These are phyloP conservation scores for Incumbomyces delicatus DNA, from an alignment of 2,329 filamentous ascomycete species.

Conservation along the genomic window DNA sequence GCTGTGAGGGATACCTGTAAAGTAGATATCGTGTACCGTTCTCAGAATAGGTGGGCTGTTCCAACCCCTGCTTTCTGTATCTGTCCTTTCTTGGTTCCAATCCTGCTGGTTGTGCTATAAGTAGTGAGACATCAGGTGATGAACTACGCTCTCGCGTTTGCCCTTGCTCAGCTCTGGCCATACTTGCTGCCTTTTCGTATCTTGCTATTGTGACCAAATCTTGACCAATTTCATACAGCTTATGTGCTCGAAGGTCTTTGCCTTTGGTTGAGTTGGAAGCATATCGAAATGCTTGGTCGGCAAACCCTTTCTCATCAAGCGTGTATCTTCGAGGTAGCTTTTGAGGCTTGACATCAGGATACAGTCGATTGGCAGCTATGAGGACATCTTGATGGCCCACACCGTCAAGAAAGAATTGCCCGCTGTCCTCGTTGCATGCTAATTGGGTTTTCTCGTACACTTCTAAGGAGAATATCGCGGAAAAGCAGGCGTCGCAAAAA, in stretches of 20 bases:
- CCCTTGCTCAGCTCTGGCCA: neutral
- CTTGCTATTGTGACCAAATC: neutral
- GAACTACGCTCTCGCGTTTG: neutral
- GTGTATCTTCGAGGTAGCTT: neutral
- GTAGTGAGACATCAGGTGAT: constrained; percentile 3
- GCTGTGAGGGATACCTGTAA: neutral
- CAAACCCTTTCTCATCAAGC: neutral
- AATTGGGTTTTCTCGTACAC: neutral
- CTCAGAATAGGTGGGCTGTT: constrained; percentile 3
- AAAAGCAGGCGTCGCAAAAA: constrained; percentile 1
- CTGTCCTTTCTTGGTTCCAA: constrained; percentile 6
- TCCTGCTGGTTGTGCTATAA: constrained; percentile 4
- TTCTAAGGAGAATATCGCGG: neutral
- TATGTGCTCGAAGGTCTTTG: neutral
- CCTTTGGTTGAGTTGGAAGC: constrained; percentile 3
- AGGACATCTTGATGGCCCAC: neutral
- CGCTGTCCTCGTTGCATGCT: neutral
- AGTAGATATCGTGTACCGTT: neutral
- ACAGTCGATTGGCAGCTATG: neutral
- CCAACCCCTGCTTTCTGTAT: constrained; percentile 17
- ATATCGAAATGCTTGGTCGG: constrained; percentile 1
- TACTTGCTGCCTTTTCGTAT: neutral
- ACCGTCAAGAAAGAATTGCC: constrained; percentile 1
- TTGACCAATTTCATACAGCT: constrained; percentile 3
- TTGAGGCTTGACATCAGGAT: neutral